A percentile compares a stretch with the other conserved stretches of the same genome.
These are phyloP conservation scores for Skeletonema potamos DNA, from an alignment of 108 stramenopile genomes.

Conservation along the genomic window DNA sequence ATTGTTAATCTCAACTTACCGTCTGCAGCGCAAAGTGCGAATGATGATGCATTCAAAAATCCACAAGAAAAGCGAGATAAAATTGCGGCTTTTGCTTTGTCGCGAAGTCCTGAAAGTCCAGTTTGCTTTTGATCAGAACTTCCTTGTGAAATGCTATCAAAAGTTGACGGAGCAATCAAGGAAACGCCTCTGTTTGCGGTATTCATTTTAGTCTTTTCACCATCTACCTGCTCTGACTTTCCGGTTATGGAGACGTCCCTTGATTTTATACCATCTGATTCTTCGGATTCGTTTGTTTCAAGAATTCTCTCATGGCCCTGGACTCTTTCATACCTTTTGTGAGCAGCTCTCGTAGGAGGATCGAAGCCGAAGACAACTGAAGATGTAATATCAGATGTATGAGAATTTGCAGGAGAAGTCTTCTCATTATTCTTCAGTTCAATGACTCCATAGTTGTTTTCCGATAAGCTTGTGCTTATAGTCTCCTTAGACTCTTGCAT, in stretches of 20 bases:
- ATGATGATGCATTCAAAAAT: constrained; percentile 37
- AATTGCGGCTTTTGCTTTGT: constrained; percentile 5
- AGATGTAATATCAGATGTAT: constrained; percentile 48
- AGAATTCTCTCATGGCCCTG: constrained; percentile 2
- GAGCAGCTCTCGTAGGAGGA: constrained; percentile 7
- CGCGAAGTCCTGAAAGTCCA: neutral
- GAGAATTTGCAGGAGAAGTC: constrained; percentile 28
- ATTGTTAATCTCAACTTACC: too few species aligned
- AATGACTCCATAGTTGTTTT: constrained; percentile 35
- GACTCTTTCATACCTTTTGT: neutral
- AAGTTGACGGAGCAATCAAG: constrained; percentile 22
- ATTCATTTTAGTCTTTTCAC: neutral
- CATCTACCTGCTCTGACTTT: neutral
- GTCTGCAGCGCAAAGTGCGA: constrained; percentile 31
- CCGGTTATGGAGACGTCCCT: neutral
- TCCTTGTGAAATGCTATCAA: constrained; percentile 11
- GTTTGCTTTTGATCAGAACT: neutral
- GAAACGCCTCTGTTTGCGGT: constrained; percentile 21
- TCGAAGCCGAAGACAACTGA: constrained; percentile 46
- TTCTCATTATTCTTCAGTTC: constrained; percentile 10
- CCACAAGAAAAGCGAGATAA: constrained; percentile 31
- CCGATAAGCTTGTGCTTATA: neutral
- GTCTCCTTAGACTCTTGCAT: constrained; percentile 1
- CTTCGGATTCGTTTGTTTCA: constrained; percentile 10
- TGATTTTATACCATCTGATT: neutral